phyloP scores from a whole-genome alignment of 2,329 filamentous ascomycete species.

The Colletotrichum cuscutae region DNA sequence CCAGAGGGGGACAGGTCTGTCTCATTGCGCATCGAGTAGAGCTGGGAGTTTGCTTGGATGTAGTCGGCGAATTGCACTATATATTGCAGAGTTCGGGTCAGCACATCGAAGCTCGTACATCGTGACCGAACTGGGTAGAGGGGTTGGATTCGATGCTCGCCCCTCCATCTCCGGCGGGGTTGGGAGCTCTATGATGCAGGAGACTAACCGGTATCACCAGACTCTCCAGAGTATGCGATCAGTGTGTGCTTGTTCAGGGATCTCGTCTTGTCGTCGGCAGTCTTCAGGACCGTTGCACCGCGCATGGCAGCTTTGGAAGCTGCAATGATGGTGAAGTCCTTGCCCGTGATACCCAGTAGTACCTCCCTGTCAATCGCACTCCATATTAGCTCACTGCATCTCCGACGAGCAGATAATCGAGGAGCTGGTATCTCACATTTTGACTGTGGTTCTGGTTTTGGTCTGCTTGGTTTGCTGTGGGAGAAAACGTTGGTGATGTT shows the following conservation, averaged over 20 bases:
- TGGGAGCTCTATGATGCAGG: background rate
- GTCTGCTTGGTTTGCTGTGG: slow-evolving; percentile 7
- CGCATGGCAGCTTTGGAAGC: slow-evolving; percentile 98
- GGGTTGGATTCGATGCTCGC: background rate
- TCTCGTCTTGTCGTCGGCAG: slow-evolving; percentile 95
- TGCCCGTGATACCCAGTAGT: slow-evolving; percentile 96
- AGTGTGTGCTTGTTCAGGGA: slow-evolving; percentile 92
- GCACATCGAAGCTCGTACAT: background rate
- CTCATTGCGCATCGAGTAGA: slow-evolving; percentile 98
- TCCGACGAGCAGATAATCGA: background rate
- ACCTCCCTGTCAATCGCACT: slow-evolving; percentile 78
- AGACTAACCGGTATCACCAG: slow-evolving; percentile 86
- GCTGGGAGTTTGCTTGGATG: slow-evolving; percentile 97
- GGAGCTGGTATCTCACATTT: slow-evolving; percentile 41
- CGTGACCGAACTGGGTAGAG: background rate
- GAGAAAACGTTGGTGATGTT: slow-evolving; percentile 24
- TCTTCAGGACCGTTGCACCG: slow-evolving; percentile 95
- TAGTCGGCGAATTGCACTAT: slow-evolving; percentile 98
- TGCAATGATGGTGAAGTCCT: slow-evolving; percentile 98
- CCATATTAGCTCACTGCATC: slow-evolving; percentile 33
- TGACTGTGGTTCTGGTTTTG: slow-evolving; percentile 34
- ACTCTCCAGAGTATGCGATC: slow-evolving; percentile 95
- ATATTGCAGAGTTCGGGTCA: slow-evolving; percentile 34
- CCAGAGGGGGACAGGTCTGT: slow-evolving; percentile 90
- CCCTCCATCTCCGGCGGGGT: slow-evolving; percentile 1